Base-by-base conservation (phyloP, 1,139 yeast genomes). In the Nadsonia starkeyi-henricii region DNA sequence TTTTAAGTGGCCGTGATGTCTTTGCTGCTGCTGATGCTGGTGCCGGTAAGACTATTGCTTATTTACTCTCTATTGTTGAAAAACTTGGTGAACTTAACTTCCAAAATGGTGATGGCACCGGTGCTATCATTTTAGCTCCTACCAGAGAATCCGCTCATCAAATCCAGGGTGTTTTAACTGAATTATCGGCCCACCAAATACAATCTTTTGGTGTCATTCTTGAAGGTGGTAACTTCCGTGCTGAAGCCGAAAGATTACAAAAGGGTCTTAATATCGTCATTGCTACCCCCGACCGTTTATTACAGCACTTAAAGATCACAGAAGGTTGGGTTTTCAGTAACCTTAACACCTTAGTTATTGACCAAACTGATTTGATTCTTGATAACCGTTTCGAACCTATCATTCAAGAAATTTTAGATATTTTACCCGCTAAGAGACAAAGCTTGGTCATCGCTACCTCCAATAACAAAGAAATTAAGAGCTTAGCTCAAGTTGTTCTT, bases 361-460 rank as follows among this genome's bases (percentile, higher is more conserved):
- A 91, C 66, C 98, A 91, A 68, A 96, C 96, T 42, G 98, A 91
- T 66, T 78, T 98, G 66, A 89, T 89, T 57, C 73, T 89, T 62
- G 97, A 91, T 68, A 88, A 88, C 62, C 97, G 98, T 55, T 91
- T 89, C 68, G 97, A 89, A 71, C 97, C 89, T 57, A 97, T 91
- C 71, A 89, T 89, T 96, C 84, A 77, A 65, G 97, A 91, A 68
- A 91, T 91, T 61, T 85, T 91, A 62, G 85, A 83, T 67, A 85
- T 91, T 54, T 72, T 91, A 62, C 98, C 98, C 45, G 82, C 79
- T 55, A 95, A 88, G 56, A 81, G 98, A 69, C 98, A 91, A 67
- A 76, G 95, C 41, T 89, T 91, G 97, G 71, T 91, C 57, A 91
- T 91, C 64, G 88, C 97, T 18, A 97, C 98, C 47, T 91, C 98